Percentiles rank a stretch among this genome's conserved stretches.
These are phyloP conservation scores for Populus hybrid DNA, from an alignment of 441 rosid genomes.

Conservation along the genomic window DNA sequence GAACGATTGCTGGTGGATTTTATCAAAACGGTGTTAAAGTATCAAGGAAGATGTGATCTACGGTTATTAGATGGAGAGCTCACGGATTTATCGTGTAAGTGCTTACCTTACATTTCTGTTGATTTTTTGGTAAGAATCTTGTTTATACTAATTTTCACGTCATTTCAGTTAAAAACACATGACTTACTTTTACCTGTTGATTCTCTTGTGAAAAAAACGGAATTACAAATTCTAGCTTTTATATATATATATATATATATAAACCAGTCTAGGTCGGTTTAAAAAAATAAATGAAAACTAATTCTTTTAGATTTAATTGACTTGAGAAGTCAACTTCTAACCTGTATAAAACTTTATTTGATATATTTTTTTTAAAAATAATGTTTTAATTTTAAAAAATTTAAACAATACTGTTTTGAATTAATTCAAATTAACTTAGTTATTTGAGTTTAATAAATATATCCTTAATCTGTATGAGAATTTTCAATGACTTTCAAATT, in stretches of 20 bases:
- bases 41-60: background rate
- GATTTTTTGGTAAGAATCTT: background rate
- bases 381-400: too few species aligned
- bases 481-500: background rate
- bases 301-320: too few species aligned
- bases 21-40: background rate
- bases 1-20: background rate
- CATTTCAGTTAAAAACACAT: background rate
- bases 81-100: background rate
- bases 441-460: too few species aligned
- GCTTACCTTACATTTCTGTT: background rate
- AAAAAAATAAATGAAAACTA: too few species aligned
- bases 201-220: background rate
- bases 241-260: too few species aligned
- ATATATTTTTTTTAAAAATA: too few species aligned
- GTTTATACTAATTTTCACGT: slow-evolving; percentile 9
- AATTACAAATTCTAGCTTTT: background rate
- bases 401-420: too few species aligned
- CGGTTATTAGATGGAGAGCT: background rate
- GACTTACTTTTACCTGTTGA: background rate
- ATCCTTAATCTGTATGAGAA: too few species aligned
- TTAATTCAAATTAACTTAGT: too few species aligned
- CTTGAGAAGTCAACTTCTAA: too few species aligned
- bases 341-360: too few species aligned
- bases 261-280: too few species aligned